These are phyloP conservation scores for Syncephalastrum monosporum DNA, from an alignment of 371 early-diverging fungal species.

Conservation along the genomic window DNA sequence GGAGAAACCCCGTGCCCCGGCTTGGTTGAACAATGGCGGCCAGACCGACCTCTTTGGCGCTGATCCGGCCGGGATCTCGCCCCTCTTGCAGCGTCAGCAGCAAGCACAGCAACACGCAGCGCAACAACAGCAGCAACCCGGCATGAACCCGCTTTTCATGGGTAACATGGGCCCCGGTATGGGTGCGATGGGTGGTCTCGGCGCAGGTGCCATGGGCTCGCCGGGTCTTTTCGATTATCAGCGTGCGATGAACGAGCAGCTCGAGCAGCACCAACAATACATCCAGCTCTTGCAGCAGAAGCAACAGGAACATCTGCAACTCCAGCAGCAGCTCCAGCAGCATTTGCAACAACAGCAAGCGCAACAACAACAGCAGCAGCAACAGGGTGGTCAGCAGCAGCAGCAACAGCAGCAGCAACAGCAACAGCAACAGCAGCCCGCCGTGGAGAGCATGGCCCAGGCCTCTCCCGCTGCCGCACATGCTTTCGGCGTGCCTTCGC, in stretches of 20 bases:
- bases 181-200: too few species aligned
- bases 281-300: constrained; percentile 53
- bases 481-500: too few species aligned
- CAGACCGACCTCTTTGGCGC: constrained; percentile 34
- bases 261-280: constrained; percentile 48
- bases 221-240: constrained; percentile 41
- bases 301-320: constrained; percentile 51
- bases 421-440: constrained; percentile 8
- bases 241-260: constrained; percentile 27
- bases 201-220: constrained; percentile 5
- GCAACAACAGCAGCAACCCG: constrained; percentile 20
- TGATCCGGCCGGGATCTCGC: constrained; percentile 17
- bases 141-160: constrained; percentile 32
- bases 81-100: constrained; percentile 24
- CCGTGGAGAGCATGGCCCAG: neutral
- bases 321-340: constrained; percentile 48
- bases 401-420: constrained; percentile 21
- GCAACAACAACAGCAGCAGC: constrained; percentile 27
- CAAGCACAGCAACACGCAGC: constrained; percentile 19
- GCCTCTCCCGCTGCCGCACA: neutral
- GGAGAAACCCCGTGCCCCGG: constrained; percentile 28
- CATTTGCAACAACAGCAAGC: constrained; percentile 42
- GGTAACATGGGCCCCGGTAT: constrained; percentile 5
- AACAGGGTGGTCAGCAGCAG: constrained; percentile 27
- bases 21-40: constrained; percentile 29